phyloP scores from a whole-genome alignment of 805 yeast species.

The Candida nemodendra region DNA sequence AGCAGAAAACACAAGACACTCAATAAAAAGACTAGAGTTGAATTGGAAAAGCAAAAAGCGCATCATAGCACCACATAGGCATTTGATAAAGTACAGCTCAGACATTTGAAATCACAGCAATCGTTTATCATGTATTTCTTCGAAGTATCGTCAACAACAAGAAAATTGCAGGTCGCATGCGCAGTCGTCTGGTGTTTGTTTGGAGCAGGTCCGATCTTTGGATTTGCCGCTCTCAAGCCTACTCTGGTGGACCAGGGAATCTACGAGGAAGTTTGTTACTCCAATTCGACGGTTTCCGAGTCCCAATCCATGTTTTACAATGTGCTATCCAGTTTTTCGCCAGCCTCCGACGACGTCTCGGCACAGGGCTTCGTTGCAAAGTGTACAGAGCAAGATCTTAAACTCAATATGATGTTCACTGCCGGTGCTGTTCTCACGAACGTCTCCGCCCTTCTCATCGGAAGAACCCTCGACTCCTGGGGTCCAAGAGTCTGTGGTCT shows the following conservation, averaged over 20 bases:
- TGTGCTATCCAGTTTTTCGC: constrained; percentile 3
- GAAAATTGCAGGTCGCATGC: constrained; percentile 44
- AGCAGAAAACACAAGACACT: too few species aligned
- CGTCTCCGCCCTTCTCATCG: constrained; percentile 51
- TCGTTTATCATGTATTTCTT: constrained; percentile 33
- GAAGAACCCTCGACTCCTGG: constrained; percentile 45
- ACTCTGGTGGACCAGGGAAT: constrained; percentile 47
- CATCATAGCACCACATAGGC: too few species aligned
- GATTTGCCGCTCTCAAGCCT: constrained; percentile 60
- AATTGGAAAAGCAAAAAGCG: too few species aligned
- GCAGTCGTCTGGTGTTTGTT: constrained; percentile 55
- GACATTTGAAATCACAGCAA: too few species aligned
- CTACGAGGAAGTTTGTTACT: constrained; percentile 42
- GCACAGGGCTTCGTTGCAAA: constrained; percentile 36
- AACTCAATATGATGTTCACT: constrained; percentile 57
- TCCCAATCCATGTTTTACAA: constrained; percentile 6
- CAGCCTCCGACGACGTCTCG: constrained; percentile 10
- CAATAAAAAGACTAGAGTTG: too few species aligned
- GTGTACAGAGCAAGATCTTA: constrained; percentile 53
- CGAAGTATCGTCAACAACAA: constrained; percentile 28
- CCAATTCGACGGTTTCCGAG: constrained; percentile 14
- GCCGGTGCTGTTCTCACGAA: constrained; percentile 57
- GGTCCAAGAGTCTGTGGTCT: constrained; percentile 57
- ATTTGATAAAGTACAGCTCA: too few species aligned
- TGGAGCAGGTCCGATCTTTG: constrained; percentile 59